Conservation (phyloP, 177 flowering plant genomes). For the Vitis hybrid region DNA sequence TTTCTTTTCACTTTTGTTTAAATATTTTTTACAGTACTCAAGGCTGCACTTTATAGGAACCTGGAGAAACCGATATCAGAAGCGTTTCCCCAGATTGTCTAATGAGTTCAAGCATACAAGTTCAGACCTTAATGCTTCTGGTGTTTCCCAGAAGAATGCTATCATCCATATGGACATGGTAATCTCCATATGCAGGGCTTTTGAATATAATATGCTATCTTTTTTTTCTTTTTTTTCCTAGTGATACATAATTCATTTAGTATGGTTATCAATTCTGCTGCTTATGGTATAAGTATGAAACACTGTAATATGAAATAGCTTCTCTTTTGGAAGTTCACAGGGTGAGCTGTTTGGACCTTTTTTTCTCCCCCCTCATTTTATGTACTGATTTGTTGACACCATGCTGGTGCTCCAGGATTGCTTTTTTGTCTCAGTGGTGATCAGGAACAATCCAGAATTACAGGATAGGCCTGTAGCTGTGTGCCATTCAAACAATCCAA, state of each 20-base stretch:
- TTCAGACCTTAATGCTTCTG: conserved; percentile 20
- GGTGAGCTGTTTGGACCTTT: no score
- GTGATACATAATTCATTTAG: not conserved
- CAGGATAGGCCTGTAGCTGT: conserved; percentile 85
- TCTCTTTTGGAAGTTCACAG: not conserved
- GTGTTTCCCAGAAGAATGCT: conserved; percentile 21
- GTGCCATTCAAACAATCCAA: conserved; percentile 90
- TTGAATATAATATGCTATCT: conserved; percentile 3
- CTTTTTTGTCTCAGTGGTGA: conserved; percentile 86
- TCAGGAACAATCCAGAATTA: conserved; percentile 68
- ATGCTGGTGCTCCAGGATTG: conserved; percentile 63
- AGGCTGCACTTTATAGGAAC: conserved; percentile 97
- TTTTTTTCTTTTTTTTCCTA: not conserved
- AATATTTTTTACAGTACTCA: conserved; percentile 47
- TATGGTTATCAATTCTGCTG: not conserved
- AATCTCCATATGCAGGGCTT: conserved; percentile 14
- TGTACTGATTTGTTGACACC: no score
- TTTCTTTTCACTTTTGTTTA: no score
- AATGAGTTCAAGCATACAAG: conserved; percentile 24
- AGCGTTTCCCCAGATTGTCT: conserved; percentile 53
- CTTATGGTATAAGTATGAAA: not conserved
- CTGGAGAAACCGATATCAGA: conserved; percentile 92
- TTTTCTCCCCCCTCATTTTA: no score
- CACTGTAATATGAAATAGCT: not conserved
- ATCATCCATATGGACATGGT: conserved; percentile 94